Conservation (phyloP, 768 basidiomycete species). For the Tremella yokohamensis region DNA sequence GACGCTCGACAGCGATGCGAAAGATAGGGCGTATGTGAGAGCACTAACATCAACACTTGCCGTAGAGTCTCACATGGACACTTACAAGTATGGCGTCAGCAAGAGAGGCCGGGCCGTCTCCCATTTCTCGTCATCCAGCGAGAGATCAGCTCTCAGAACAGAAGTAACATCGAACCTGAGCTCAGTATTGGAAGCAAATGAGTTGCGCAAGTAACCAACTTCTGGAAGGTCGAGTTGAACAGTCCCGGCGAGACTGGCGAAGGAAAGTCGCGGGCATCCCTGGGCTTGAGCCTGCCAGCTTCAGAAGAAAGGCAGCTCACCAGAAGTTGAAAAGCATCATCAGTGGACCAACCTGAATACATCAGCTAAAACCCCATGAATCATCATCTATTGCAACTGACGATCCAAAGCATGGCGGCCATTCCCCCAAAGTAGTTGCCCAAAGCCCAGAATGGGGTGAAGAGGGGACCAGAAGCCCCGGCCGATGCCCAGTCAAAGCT, state of each 20-base stretch:
- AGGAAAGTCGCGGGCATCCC: conserved; percentile 47
- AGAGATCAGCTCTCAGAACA: conserved; percentile 47
- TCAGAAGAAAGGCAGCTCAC: conserved; percentile 14
- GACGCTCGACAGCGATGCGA: conserved; percentile 49
- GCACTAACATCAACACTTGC: conserved; percentile 30
- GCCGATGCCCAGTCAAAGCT: conserved; percentile 51
- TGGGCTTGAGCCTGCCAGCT: not conserved
- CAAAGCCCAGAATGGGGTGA: conserved; percentile 51
- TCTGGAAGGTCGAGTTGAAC: conserved; percentile 45
- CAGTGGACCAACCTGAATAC: conserved; percentile 36
- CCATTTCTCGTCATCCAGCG: conserved; percentile 48
- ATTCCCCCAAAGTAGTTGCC: conserved; percentile 50
- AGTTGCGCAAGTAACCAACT: conserved; percentile 19
- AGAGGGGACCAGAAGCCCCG: conserved; percentile 47
- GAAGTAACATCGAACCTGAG: conserved; percentile 49
- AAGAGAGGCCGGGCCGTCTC: conserved; percentile 46
- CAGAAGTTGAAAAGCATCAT: conserved; percentile 48
- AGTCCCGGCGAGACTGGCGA: conserved; percentile 45
- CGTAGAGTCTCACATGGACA: not conserved
- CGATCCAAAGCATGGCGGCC: conserved; percentile 48
- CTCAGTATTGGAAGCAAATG: not conserved
- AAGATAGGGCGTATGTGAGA: conserved; percentile 46
- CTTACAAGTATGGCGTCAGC: conserved; percentile 51
- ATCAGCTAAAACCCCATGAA: conserved; percentile 3
- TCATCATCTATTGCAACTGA: conserved; percentile 22